Evolutionary conservation across 1,139 yeast genomes (phyloP), one percentile per base, ranked within the genome.

Genomic region (Kodamaea arcana): DNA sequence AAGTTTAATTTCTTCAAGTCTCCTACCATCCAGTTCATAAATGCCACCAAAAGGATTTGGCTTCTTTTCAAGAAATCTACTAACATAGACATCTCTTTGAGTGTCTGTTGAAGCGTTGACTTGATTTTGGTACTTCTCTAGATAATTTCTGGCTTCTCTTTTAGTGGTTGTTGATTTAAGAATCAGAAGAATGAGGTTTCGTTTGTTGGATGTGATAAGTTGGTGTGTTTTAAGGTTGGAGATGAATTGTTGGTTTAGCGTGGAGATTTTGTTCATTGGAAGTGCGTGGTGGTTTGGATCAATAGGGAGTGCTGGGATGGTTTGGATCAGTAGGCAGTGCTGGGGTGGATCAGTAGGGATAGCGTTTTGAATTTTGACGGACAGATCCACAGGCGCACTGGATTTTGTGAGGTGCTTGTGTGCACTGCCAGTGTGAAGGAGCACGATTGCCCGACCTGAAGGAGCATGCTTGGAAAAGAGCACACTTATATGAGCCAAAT

Each of bases 101-200:
- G 44, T 45, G 30, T 59, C 63, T 32, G 57, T 48, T 23, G 43
- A 46, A 4, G 47, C 53, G 39, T 50, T 45, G 37, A 57, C 56
- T 42, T 62, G 72, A 48, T 66, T 59, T 52, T 69, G 62, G 47
- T 83, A 83, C 54, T 80, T 82, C 27, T 71, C 60, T 32, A 83
- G 56, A 49, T 83, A 83, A 40, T 78, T 78, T 43, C 69, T 67
- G 3, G 87, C 86, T 51, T 83, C 94, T 44, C 94, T 57, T 52
- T 81, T 82, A 1, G 92, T 83, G 10, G 90, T 83, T 4, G 94
- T 81, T 4, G 87, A 78, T 47, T 75, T 79, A 35, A 83, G 60
- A 21, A 83, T 81, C 4, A 87, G 78, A 15, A 82, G 59, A n/a
- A 83, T 78, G 32, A 83, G 57, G 41, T 78, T 78, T 31, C 75